phyloP scores from a whole-genome alignment of 2,329 filamentous ascomycete species.

The Teratosphaeria zuluensis region DNA sequence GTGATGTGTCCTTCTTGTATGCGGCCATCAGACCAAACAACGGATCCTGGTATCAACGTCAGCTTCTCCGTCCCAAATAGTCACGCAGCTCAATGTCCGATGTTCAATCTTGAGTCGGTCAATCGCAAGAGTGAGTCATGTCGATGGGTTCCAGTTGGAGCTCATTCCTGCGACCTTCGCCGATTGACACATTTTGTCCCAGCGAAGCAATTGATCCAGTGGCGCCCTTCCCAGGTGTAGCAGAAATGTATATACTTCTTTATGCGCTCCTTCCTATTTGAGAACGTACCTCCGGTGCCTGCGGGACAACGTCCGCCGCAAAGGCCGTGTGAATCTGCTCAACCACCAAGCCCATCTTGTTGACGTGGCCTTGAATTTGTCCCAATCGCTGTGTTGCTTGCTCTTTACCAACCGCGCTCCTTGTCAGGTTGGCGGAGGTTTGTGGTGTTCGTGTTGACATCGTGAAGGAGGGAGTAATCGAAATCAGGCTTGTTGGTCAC shows the following conservation, averaged over 20 bases:
- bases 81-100: too few species aligned
- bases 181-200: background rate
- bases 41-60: constrained; percentile 58
- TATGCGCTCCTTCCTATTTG: constrained; percentile 6
- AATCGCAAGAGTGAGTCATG: background rate
- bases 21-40: constrained; percentile 88
- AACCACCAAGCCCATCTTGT: constrained; percentile 2
- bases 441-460: background rate
- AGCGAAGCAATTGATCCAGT: background rate
- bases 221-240: background rate
- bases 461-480: background rate
- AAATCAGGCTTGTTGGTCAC: background rate
- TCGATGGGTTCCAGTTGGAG: background rate
- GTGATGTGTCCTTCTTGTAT: constrained; percentile 65
- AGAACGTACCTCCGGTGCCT: constrained; percentile 55
- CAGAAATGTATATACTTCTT: background rate
- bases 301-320: constrained; percentile 17
- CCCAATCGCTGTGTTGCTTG: constrained; percentile 13
- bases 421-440: background rate
- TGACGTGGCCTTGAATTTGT: constrained; percentile 21
- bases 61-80: background rate
- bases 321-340: constrained; percentile 12
- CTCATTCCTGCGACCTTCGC: background rate
- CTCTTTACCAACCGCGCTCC: constrained; percentile 1
- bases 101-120: background rate